These are phyloP conservation scores for Plasmopara halstedii DNA, from an alignment of 352 stramenopile species.

Conservation along the genomic window DNA sequence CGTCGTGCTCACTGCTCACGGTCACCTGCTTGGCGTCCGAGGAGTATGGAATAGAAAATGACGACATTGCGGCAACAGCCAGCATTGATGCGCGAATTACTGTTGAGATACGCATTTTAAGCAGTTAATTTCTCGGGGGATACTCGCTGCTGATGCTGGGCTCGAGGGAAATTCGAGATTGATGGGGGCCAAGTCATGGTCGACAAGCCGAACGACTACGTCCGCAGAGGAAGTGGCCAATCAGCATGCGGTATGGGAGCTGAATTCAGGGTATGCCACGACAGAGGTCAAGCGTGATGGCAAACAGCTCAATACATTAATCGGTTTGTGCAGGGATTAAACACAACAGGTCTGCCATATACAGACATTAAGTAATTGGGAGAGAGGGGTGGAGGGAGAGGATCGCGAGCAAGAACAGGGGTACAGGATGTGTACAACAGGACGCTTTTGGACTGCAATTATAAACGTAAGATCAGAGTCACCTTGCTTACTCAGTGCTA, in stretches of 20 bases:
- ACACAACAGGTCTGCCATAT: constrained; percentile 9
- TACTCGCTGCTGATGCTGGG: constrained; percentile 15
- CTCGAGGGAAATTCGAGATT: constrained; percentile 57
- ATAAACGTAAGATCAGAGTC: not conserved
- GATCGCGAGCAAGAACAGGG: constrained; percentile 13
- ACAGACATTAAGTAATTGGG: constrained; percentile 26
- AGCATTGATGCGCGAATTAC: constrained; percentile 47
- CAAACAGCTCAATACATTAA: not conserved
- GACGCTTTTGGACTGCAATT: constrained; percentile 10
- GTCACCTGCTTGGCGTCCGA: constrained; percentile 13
- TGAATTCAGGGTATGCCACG: constrained; percentile 14
- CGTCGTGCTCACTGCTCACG: constrained; percentile 4
- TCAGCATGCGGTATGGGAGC: constrained; percentile 16
- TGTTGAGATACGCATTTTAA: constrained; percentile 48
- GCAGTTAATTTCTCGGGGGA: constrained; percentile 1
- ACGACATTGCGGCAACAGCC: constrained; percentile 36
- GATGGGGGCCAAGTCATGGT: constrained; percentile 22
- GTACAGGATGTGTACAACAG: constrained; percentile 18
- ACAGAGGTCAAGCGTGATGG: constrained; percentile 5
- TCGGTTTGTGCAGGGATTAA: not conserved
- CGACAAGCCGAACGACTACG: constrained; percentile 6
- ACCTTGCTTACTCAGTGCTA: not conserved
- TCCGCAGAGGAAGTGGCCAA: constrained; percentile 12
- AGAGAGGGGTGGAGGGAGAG: constrained; percentile 18
- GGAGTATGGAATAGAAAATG: constrained; percentile 22